Conservation (phyloP, 176 grass and related monocot genomes). For the Oryza punctata region DNA sequence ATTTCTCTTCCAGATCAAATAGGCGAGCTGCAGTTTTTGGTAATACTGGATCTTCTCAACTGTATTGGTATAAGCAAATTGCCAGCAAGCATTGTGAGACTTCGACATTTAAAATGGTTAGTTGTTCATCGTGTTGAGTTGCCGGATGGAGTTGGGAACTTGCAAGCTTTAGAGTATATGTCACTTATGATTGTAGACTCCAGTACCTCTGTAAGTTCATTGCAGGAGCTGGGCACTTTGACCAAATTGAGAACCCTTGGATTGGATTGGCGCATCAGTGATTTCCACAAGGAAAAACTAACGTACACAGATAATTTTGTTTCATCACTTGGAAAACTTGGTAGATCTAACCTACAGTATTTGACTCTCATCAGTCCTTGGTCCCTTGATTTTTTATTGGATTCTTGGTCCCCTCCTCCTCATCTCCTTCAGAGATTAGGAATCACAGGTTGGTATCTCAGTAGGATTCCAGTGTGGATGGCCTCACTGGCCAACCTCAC, state of each 20-base stretch:
- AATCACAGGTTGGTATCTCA: conserved; percentile 34
- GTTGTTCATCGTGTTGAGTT: conserved; percentile 11
- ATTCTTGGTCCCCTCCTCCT: conserved; percentile 39
- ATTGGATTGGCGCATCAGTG: conserved; percentile 35
- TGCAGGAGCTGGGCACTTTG: conserved; percentile 40
- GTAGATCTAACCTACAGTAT: conserved; percentile 40
- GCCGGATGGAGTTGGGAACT: conserved; percentile 38
- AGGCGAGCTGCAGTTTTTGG: conserved; percentile 37
- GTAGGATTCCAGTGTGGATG: conserved; percentile 45
- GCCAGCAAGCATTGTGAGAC: conserved; percentile 36
- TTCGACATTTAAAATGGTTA: conserved; percentile 36
- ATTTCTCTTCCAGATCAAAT: conserved; percentile 50
- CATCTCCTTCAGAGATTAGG: conserved; percentile 38
- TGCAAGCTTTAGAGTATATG: conserved; percentile 38
- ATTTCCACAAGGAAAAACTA: not conserved
- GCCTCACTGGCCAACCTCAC: conserved; percentile 25
- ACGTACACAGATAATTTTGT: not conserved
- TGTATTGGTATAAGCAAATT: conserved; percentile 26
- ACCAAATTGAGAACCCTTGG: conserved; percentile 42
- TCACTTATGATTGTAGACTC: conserved; percentile 38
- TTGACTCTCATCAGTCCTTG: conserved; percentile 37
- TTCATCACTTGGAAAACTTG: conserved; percentile 18
- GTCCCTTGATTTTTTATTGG: conserved; percentile 37
- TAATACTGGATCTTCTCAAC: conserved; percentile 30
- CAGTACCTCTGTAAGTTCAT: conserved; percentile 10